Base-by-base conservation (phyloP, 2,329 filamentous ascomycete species). In the Aspergillus proliferans region DNA sequence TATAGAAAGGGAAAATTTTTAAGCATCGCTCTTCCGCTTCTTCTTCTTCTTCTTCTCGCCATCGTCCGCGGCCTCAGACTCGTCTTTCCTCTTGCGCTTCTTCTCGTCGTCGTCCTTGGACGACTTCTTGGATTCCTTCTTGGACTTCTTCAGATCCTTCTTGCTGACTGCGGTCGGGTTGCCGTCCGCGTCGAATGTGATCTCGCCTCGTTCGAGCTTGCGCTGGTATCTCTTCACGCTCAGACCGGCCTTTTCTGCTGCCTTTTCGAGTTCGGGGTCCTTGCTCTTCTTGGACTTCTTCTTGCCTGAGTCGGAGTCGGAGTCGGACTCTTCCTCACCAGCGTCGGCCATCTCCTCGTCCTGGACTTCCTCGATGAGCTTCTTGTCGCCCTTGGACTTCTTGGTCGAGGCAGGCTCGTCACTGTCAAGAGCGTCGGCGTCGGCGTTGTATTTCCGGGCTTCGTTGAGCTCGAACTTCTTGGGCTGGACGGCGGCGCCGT, bases 401-500 rank as follows among this genome's bases (percentile, higher is more conserved):
- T 73, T 72, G 19, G 59, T 60, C 12, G 69, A 58, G 54, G 73
- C 67, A 12, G 81, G 78, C 58, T 86, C 85, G 60, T 88, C 81
- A 43, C 81, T 82, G 52, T 77, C 77, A 45, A 96, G 75, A 55
- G 90, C 92, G 71, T 98, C 93, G 47, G 89, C 93, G 66, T 97
- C 91, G 44, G 83, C 80, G 71, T 97, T 97, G 79, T 98, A 98
- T 72, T 92, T 93, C 66, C 88, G 82, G 9, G 87, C 87, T 71
- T 96, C 89, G 75, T 94, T 95, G 64, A 98, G 79, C 55, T 91
- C 87, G 53, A 71, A 75, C 73, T 95, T 95, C 61, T 84, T 83
- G 49, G 84, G 81, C 58, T 80, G 75, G 36, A 74, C 73, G 33
- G 78, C 69, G 57, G 84, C 80, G 52, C 87, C 87, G 60, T 87